Evolutionary conservation across 2,329 filamentous ascomycete genomes (phyloP), one percentile per base, ranked within the genome.

Genomic region (Pleomassaria siparia): DNA sequence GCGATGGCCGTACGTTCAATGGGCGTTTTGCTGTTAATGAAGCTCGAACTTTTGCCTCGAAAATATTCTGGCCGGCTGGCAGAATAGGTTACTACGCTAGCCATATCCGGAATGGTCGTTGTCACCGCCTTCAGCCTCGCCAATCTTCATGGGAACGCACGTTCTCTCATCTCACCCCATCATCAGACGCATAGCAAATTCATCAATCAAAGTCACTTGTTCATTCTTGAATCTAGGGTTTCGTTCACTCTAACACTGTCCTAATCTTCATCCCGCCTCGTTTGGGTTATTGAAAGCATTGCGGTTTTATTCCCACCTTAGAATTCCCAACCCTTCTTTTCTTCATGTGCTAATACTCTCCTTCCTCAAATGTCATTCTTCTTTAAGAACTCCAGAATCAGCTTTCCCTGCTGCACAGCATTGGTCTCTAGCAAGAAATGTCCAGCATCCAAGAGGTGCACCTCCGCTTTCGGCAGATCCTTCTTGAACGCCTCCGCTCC

Each of bases 401-500:
- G 48, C 24, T 51, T 43, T 3, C 62, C 72, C 51, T 77, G 69
- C 30, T 72, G 46, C 21, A 15, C 43, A 6, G 49, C 43, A 53
- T 63, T 43, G 11, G 66, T 75, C 58, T 76, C 74, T 10, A 68
- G 57, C 12, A 80, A 77, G 71, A 84, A 84, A 67, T 84, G 81
- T 0, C 80, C 80, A 1, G 75, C 76, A 60, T 84, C 79, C 33
- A 84, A 56, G 40, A 79, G 69, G 50, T 74, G 69, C 30, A 83
- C 58, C 59, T 80, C 74, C 4, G 77, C 71, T 20, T 74, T 64
- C 8, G 71, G 64, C 12, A 79, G 62, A 66, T 85, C 80, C 18
- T 58, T 67, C 57, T 73, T 74, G 54, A 71, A 84, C 0, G 80
- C 80, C 64, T 82, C 75, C 0, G 81, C 81, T 0, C 81, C 82